Evolutionary conservation across 208 protist species (phyloP), one percentile per base, ranked within the genome.

Genomic region (Leishmania tarentolae): DNA sequence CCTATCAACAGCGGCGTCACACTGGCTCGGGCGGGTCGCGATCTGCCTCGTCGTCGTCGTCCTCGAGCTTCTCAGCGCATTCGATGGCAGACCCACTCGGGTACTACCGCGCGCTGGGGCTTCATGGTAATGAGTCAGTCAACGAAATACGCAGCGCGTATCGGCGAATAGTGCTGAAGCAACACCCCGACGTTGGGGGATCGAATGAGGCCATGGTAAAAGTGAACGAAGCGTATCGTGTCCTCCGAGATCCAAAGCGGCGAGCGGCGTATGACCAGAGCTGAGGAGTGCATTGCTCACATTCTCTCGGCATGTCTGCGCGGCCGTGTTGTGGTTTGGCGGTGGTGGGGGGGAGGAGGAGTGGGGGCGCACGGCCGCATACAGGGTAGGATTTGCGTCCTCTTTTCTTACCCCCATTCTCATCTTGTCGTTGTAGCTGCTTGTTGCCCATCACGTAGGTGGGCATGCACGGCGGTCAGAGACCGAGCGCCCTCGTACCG

Each of bases 141-240:
- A 97, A 98, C 81, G 94, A 97, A 79, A 97, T 98, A 71, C 92
- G 94, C 61, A 94, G 91, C 7, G 94, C 94, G 44, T 97, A 95
- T 77, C 93, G 94, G 0, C 89, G 88, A 57, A 73, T 92, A 17
- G 94, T 97, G 65, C 73, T 97, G 52, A 85, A 81, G 69, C 68
- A 95, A 78, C 95, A 98, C 78, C 95, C 95, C 40, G 95, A 98
- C 76, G 87, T 93, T 2, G 95, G 95, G 31, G 95, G 95, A 2
- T 90, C 90, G 8, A 86, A 81, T 19, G 91, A 90, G 68, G 81
- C 79, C 40, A 97, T 97, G 91, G 71, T 80, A 8, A 91, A 93
- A 73, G 63, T 95, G 65, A 97, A 97, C 75, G 91, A 96, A 76
- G 99, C 99, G 17, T 99, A 99, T 86, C 98, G 99, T 59, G 97